Evolutionary conservation across 1,284 basidiomycete species (phyloP).

Genomic region (Peniophora sp.): DNA sequence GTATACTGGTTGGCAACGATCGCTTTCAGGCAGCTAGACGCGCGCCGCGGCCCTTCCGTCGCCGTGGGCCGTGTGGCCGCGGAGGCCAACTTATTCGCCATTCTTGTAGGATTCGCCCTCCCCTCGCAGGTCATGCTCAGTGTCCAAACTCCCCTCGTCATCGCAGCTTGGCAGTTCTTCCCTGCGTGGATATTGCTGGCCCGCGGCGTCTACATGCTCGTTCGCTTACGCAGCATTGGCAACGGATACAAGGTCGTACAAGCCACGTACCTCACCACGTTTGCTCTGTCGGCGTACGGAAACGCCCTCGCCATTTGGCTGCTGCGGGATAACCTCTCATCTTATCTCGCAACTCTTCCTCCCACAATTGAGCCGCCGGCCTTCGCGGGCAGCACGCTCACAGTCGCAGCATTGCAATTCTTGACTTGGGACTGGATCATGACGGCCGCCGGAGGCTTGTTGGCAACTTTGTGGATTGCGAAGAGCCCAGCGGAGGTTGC

Average conservation of each 20-base stretch:
- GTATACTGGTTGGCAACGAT: slow-evolving; percentile 35
- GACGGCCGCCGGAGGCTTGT: slow-evolving; percentile 22
- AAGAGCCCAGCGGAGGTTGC: slow-evolving; percentile 9
- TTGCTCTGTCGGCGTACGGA: slow-evolving; percentile 27
- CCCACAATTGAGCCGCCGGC: slow-evolving; percentile 4
- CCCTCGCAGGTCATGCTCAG: slow-evolving; percentile 28
- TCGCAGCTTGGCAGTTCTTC: slow-evolving; percentile 36
- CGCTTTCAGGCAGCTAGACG: slow-evolving; percentile 13
- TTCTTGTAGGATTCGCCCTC: slow-evolving; percentile 27
- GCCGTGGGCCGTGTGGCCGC: slow-evolving; percentile 28
- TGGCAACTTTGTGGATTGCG: slow-evolving; percentile 37
- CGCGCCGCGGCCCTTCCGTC: slow-evolving; percentile 2
- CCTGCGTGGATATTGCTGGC: slow-evolving; percentile 28
- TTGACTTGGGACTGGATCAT: slow-evolving; percentile 38
- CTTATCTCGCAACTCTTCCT: slow-evolving; percentile 5
- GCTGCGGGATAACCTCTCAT: not conserved
- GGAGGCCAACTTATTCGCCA: slow-evolving; percentile 33
- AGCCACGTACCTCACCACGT: slow-evolving; percentile 24
- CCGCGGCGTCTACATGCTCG: slow-evolving; percentile 11
- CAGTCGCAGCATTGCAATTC: slow-evolving; percentile 24
- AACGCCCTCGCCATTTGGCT: slow-evolving; percentile 30
- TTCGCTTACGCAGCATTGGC: slow-evolving; percentile 10
- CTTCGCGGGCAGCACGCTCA: slow-evolving; percentile 10
- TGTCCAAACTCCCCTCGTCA: slow-evolving; percentile 24
- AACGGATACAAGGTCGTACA: slow-evolving; percentile 31